Evolutionary conservation across 495 filamentous ascomycete genomes (phyloP), one percentile per base, ranked within the genome.

Genomic region (Immersiella caudata): DNA sequence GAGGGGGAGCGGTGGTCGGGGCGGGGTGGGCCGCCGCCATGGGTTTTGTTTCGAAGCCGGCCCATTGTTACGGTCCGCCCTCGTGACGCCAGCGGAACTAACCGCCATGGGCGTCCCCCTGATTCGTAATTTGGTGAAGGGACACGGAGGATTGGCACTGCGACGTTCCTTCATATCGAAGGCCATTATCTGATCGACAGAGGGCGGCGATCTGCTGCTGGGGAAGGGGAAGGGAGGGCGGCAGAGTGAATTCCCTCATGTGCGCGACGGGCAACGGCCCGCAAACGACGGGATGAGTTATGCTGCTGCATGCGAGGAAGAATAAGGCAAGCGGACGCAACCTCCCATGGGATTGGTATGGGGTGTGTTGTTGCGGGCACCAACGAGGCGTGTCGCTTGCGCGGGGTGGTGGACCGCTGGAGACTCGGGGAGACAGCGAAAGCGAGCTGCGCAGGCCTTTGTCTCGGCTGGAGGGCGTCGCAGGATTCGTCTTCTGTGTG

Each of bases 321-420:
- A 33, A 59, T 26, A 58, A 22, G 56, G 56, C 56, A 59, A 59
- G 56, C 56, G 56, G 24, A 26, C 52, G 52, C 52, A 55, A 26
- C 52, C 14, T 22, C 16, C 52, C n/a, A 55, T 26, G 52, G 52
- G 52, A 55, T n/a, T 2, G 26, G 26, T n/a, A 59, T 33, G 25
- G 25, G 25, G 7, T 24, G 55, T 3, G 7, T 27, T 46, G 16
- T 46, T 46, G 40, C 40, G 14, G 6, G 40, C 40, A 18, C 9
- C 40, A 46, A 33, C 29, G 29, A 3, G 29, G 29, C 29, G 29
- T 33, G 29, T 33, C 29, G 29, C 29, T 33, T 33, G 29, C 29
- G 40, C 40, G 40, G 40, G 40, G 40, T 18, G 2, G 14, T 46
- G 11, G 16, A 18, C 40, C 11, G 40, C 40, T 46, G 40, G 40